Evolutionary conservation across 2,329 filamentous ascomycete species (phyloP), one percentile per base, ranked within the genome.

Genomic region (Fusarium staphyleae): DNA sequence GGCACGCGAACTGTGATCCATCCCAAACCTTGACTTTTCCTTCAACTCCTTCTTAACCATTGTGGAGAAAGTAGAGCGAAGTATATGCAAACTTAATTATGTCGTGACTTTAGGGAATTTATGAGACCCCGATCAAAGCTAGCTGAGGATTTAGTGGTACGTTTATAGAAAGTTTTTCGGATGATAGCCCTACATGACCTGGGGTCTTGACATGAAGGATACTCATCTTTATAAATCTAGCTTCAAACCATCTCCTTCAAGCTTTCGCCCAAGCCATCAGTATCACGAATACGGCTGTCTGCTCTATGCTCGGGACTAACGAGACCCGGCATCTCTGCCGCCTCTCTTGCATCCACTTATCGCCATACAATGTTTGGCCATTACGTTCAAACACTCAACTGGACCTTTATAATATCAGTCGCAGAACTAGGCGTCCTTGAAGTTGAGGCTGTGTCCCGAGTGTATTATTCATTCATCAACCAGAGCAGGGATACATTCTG

Each of bases 361-460:
- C 22, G 18, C 34, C n/a, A 45, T 58, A 44, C 34, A 30, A 26
- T 34, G 22, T 42, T 59, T 41, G 35, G 24, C 35, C 29, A 47
- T 19, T 48, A 15, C 7, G 37, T 37, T 12, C 36, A 35, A 42
- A 14, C 13, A 33, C 15, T 26, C 14, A 28, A 44, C 19, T 5
- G 10, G 26, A 37, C 44, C 44, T 47, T 39, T 47, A 12, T 9
- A 26, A 11, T 10, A 2, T 19, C 9, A 18, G 12, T 24, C 9
- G 32, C 42, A 59, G 48, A 48, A 55, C 53, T 41, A 18, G 46
- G 30, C 22, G 36, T 22, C 28, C 35, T 34, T 36, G 30, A 46
- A 51, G 37, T n/a, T 15, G 44, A 30, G 43, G 48, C 22, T 46
- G 30, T 9, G 44, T n/a, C 15, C 37, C 24, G 33, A 14, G 44